These are phyloP conservation scores for Diplosphaera chodatii DNA, from an alignment of 139 green algal species.

Conservation along the genomic window DNA sequence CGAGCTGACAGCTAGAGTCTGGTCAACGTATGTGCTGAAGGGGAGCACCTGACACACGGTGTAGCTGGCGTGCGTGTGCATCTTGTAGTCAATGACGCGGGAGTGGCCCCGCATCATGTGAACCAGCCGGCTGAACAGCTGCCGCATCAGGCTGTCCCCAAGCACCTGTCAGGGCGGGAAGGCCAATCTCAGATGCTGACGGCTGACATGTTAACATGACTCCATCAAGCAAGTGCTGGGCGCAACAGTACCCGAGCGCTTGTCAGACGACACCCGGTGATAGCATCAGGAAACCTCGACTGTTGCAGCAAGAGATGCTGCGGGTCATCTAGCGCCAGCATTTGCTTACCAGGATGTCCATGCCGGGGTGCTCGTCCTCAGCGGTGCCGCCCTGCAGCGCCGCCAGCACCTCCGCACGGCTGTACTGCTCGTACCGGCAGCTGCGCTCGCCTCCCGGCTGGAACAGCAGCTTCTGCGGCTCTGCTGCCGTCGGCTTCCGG, in stretches of 20 bases:
- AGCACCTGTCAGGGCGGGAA: no score
- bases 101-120: conserved; percentile 17
- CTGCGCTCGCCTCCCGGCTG: background rate
- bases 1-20: no score
- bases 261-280: no score
- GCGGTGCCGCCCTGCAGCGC: background rate
- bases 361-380: background rate
- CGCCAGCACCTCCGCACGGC: background rate
- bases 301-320: no score
- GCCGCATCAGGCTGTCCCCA: conserved; percentile 22
- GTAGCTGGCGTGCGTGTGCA: conserved; percentile 16
- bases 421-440: background rate
- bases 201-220: no score
- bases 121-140: conserved; percentile 17
- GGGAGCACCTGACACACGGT: conserved; percentile 6
- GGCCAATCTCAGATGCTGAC: no score
- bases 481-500: background rate
- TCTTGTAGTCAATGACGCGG: conserved; percentile 12
- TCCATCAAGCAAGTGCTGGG: no score
- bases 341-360: background rate
- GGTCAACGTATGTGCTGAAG: no score
- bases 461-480: background rate
- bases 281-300: no score
- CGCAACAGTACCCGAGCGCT: no score
- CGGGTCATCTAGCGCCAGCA: no score